phyloP scores from a whole-genome alignment of 2,329 filamentous ascomycete genomes.

The Botrytis sinoallii region DNA sequence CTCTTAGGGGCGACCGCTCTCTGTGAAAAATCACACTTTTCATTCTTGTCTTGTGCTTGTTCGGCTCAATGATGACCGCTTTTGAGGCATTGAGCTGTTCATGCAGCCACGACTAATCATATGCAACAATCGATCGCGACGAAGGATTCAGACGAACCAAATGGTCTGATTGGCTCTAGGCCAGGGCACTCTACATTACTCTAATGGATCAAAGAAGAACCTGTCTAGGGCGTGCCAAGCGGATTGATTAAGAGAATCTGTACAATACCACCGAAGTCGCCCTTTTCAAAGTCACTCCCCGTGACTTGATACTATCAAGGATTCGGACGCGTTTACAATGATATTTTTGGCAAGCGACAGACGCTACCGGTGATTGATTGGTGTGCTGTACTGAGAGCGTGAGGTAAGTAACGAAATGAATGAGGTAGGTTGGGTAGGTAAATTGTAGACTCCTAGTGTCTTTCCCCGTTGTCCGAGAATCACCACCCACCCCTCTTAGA shows the following conservation, averaged over 20 bases:
- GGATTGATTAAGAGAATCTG: no score
- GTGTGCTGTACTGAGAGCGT: neutral
- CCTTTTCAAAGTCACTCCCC: neutral
- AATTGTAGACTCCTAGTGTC: neutral
- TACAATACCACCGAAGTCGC: neutral
- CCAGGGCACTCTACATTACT: neutral
- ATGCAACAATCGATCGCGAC: neutral
- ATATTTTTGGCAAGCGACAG: constrained; percentile 2
- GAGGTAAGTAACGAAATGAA: neutral
- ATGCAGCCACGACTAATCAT: constrained; percentile 9
- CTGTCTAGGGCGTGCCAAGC: neutral
- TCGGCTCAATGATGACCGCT: constrained; percentile 1
- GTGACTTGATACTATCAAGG: neutral
- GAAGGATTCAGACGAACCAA: neutral
- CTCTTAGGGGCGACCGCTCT: neutral
- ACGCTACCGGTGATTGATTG: neutral
- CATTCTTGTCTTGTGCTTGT: neutral
- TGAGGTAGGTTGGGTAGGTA: neutral
- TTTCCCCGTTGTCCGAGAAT: neutral
- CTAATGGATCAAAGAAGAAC: neutral
- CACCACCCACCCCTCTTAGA: constrained; percentile 7
- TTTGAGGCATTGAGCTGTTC: constrained; percentile 2
- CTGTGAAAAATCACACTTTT: neutral
- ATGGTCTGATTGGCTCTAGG: constrained; percentile 7
- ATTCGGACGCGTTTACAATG: neutral